Base-by-base conservation (phyloP, 2,329 filamentous ascomycete genomes). In the Chrysoporthe austroafricana region DNA sequence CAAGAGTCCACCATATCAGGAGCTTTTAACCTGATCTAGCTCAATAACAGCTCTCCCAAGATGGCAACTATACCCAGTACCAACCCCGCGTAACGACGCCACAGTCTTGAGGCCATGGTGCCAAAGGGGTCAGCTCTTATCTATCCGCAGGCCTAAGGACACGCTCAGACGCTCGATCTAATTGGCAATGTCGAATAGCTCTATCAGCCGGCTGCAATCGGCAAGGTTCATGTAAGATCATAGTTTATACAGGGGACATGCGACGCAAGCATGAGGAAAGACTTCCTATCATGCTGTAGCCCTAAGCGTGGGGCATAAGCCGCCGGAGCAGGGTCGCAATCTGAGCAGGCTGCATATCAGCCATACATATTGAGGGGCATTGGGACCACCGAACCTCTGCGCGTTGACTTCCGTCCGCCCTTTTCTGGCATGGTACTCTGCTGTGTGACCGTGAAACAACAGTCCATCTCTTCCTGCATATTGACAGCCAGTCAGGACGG, bases 51-150 rank as follows among this genome's bases (percentile, higher is more conserved):
- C 21, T 46, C 7, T 32, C 42, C 59, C 59, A 61, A 61, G 42
- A 61, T n/a, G 59, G 59, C 43, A 61, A 61, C 13, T 48, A 46
- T 61, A 61, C 9, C n/a, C 42, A 61, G 59, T 14, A 16, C 13
- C 42, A 48, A 9, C 32, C 34, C 54, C 14, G 18, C 32, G 54
- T 21, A 21, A n/a, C 6, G 54, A 39, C 34, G 54, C 34, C 54
- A 39, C 34, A 36, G 54, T 57, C 32, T 57, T 39, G 34, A 39
- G 39, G 32, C 9, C 39, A 26, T 54, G 50, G 32, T 16, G 11
- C 50, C 21, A 34, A 6, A 34, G 32, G 18, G 32, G 32, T n/a
- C 34, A 57, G 54, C 54, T 39, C 54, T 57, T 57, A 57, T 57
- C 54, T 57, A 36, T 5, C 34, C 54, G 34, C 54, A 57, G 5